phyloP scores from a whole-genome alignment of 148 eudicot species.

The Gaultheria prostrata region DNA sequence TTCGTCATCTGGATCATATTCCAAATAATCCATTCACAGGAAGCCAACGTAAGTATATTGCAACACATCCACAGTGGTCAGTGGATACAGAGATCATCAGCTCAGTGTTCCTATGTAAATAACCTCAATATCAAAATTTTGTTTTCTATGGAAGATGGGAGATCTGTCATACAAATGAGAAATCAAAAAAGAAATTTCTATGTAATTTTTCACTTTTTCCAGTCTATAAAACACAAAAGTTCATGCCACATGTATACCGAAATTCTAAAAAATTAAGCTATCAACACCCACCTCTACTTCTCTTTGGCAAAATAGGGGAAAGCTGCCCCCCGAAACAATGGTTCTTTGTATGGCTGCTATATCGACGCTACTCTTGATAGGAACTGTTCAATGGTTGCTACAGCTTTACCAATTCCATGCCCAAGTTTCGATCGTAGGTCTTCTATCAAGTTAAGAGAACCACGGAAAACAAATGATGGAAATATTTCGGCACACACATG shows the following conservation, averaged over 20 bases:
- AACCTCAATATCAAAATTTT: not conserved
- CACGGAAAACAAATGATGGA: not conserved
- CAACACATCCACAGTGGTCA: not conserved
- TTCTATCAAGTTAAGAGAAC: not conserved
- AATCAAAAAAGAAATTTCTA: not conserved
- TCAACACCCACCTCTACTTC: not conserved
- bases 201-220: not conserved
- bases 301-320: not conserved
- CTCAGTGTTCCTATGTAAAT: not conserved
- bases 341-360: not conserved
- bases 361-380: not conserved
- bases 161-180: not conserved
- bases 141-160: not conserved
- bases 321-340: not conserved
- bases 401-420: not conserved
- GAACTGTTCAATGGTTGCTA: not conserved
- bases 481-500: not conserved
- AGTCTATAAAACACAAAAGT: not conserved
- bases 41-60: not conserved
- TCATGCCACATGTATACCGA: not conserved
- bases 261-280: not conserved
- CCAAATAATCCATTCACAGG: not conserved
- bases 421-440: not conserved
- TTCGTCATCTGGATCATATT: not conserved
- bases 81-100: not conserved